A percentile compares a stretch with the other conserved stretches of the same genome.
Evolutionary conservation across 305 asterid species (phyloP).

Genomic region (Fraxinus greggii): DNA sequence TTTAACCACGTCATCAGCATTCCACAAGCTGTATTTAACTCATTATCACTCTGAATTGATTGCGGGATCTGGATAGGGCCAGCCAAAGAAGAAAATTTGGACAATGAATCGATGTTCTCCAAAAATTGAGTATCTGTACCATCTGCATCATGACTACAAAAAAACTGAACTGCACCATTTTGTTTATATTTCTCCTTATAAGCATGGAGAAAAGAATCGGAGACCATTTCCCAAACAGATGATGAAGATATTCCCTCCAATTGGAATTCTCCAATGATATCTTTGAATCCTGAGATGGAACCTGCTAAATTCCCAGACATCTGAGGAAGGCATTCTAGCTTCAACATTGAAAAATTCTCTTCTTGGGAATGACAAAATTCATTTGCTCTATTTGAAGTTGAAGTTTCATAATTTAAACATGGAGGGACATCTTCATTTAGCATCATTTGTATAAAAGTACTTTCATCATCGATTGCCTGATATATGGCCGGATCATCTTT

Average conservation of each 20-base stretch:
- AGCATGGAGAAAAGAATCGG: constrained; percentile 47
- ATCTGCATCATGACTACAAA: constrained; percentile 59
- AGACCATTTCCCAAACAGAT: constrained; percentile 78
- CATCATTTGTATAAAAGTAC: constrained; percentile 62
- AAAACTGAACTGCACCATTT: constrained; percentile 56
- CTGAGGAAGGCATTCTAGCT: constrained; percentile 30
- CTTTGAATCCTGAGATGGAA: constrained; percentile 40
- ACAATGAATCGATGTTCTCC: constrained; percentile 47
- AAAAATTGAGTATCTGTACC: constrained; percentile 32
- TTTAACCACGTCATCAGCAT: constrained; percentile 69
- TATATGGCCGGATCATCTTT: constrained; percentile 38
- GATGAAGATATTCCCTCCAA: constrained; percentile 71
- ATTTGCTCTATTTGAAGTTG: constrained; percentile 34
- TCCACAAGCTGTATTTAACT: constrained; percentile 54
- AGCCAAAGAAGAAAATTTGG: constrained; percentile 57
- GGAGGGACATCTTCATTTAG: constrained; percentile 77
- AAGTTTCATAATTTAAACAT: constrained; percentile 44
- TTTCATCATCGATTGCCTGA: constrained; percentile 61
- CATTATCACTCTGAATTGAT: constrained; percentile 47
- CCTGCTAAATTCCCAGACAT: constrained; percentile 28
- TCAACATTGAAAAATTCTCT: constrained; percentile 32
- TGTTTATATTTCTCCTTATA: constrained; percentile 53
- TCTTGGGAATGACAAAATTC: constrained; percentile 37
- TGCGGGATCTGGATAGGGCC: constrained; percentile 42
- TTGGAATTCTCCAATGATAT: constrained; percentile 63